Conservation (phyloP, 495 filamentous ascomycete species). For the Platismatia glauca region DNA sequence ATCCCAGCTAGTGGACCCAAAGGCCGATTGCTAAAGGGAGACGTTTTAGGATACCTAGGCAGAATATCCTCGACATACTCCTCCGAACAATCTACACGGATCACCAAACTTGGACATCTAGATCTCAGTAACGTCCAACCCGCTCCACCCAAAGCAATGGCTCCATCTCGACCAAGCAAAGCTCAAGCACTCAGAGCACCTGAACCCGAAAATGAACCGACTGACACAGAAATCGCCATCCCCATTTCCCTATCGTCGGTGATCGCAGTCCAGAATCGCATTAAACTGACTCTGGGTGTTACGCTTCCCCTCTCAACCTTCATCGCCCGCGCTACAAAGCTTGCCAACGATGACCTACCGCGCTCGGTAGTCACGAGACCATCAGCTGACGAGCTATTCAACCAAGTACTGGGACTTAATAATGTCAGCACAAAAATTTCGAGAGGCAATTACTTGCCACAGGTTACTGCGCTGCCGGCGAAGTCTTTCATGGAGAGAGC, state of each 20-base stretch:
- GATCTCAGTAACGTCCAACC: constrained; percentile 94
- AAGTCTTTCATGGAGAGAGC: constrained; percentile 25
- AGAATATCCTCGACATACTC: constrained; percentile 60
- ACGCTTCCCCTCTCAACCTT: constrained; percentile 80
- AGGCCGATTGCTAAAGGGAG: constrained; percentile 87
- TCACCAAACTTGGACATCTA: constrained; percentile 69
- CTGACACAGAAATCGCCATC: constrained; percentile 50
- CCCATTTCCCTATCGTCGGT: constrained; percentile 72
- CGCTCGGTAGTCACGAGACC: constrained; percentile 49
- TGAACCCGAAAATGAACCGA: constrained; percentile 27
- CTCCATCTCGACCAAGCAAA: constrained; percentile 7
- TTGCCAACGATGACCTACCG: constrained; percentile 82
- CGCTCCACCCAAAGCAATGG: constrained; percentile 38
- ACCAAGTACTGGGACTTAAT: constrained; percentile 72
- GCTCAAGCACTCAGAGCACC: constrained; percentile 31
- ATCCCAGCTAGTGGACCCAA: constrained; percentile 84
- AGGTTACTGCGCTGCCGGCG: constrained; percentile 52
- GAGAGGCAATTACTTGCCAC: constrained; percentile 59
- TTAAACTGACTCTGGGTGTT: constrained; percentile 65
- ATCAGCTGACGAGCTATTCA: constrained; percentile 74
- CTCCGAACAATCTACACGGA: constrained; percentile 54
- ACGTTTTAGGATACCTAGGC: constrained; percentile 86
- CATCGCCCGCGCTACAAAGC: constrained; percentile 67
- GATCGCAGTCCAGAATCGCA: constrained; percentile 65
- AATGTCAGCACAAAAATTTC: constrained; percentile 45